Evolutionary conservation across 2,329 filamentous ascomycete species (phyloP).

Genomic region (Colletotrichum sp.): DNA sequence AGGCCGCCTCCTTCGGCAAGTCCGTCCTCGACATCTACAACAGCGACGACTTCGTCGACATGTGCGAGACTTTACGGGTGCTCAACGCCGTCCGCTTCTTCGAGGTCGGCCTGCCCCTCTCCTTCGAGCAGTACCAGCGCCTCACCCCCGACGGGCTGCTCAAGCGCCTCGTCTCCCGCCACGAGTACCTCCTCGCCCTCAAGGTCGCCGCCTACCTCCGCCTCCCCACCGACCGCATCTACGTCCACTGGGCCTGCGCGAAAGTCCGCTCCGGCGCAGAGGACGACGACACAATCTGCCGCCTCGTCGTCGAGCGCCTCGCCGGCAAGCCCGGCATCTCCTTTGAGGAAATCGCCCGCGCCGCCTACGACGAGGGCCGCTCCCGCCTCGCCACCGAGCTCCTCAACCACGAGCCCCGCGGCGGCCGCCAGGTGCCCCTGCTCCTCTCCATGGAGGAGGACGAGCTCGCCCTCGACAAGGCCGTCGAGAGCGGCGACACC

Average conservation of each 20-base stretch:
- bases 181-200: constrained; percentile 89
- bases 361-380: constrained; percentile 93
- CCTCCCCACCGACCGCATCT: constrained; percentile 86
- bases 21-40: constrained; percentile 97
- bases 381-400: constrained; percentile 88
- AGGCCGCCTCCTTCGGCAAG: constrained; percentile 96
- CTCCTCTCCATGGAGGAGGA: constrained; percentile 96
- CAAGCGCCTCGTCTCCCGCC: constrained; percentile 82
- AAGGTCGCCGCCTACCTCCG: constrained; percentile 87
- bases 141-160: constrained; percentile 91
- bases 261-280: constrained; percentile 87
- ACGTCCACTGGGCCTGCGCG: constrained; percentile 95
- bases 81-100: constrained; percentile 93
- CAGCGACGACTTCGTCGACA: constrained; percentile 98
- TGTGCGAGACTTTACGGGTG: constrained; percentile 92
- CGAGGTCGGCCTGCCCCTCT: constrained; percentile 86
- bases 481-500: constrained; percentile 93
- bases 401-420: constrained; percentile 90
- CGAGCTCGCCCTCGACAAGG: constrained; percentile 92
- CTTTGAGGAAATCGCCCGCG: constrained; percentile 90
- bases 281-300: constrained; percentile 87
- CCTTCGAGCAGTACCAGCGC: constrained; percentile 91
- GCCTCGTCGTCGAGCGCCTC: constrained; percentile 84
- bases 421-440: constrained; percentile 94
- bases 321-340: constrained; percentile 91